A percentile compares a stretch with the other conserved stretches of the same genome.
Conservation (phyloP, 2,329 filamentous ascomycete genomes). For the Diaporthe longicolla region DNA sequence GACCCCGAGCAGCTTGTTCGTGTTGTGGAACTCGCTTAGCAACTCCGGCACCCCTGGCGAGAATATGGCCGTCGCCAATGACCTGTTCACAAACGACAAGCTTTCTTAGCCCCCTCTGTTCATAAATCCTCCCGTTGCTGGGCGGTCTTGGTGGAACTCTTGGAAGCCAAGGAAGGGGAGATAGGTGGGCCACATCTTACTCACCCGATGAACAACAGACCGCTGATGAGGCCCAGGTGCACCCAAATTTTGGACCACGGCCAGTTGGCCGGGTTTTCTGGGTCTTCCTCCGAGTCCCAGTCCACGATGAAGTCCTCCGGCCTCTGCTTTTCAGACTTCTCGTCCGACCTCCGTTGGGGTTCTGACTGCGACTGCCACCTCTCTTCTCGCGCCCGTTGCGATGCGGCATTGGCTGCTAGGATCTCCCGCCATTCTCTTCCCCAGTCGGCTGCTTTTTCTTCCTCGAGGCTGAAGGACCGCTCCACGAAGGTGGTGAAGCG, state of each 20-base stretch:
- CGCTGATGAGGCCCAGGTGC: conserved; percentile 18
- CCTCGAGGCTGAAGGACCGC: conserved; percentile 24
- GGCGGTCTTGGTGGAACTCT: conserved; percentile 16
- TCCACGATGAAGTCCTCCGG: conserved; percentile 16
- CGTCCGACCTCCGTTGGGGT: not conserved
- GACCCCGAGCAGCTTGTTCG: conserved; percentile 65
- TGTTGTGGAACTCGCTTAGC: conserved; percentile 71
- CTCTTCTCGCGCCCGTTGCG: not conserved
- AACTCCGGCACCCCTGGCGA: conserved; percentile 76
- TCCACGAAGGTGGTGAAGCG: conserved; percentile 32
- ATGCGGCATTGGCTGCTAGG: not conserved
- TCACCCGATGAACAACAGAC: not conserved
- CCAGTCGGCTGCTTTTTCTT: not conserved
- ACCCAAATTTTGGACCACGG: conserved; percentile 6
- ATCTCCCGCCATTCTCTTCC: not conserved
- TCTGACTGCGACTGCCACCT: not conserved
- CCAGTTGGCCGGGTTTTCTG: conserved; percentile 17
- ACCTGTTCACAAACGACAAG: not conserved
- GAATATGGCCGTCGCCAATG: conserved; percentile 63
- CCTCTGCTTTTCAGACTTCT: not conserved
- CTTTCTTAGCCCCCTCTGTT: not conserved
- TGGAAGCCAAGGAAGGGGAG: not conserved
- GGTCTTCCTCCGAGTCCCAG: conserved; percentile 4
- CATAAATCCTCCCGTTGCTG: not conserved
- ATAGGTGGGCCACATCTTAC: not conserved